Evolutionary conservation across 495 filamentous ascomycete genomes (phyloP).

Genomic region (Tuber microsphaerosporum): DNA sequence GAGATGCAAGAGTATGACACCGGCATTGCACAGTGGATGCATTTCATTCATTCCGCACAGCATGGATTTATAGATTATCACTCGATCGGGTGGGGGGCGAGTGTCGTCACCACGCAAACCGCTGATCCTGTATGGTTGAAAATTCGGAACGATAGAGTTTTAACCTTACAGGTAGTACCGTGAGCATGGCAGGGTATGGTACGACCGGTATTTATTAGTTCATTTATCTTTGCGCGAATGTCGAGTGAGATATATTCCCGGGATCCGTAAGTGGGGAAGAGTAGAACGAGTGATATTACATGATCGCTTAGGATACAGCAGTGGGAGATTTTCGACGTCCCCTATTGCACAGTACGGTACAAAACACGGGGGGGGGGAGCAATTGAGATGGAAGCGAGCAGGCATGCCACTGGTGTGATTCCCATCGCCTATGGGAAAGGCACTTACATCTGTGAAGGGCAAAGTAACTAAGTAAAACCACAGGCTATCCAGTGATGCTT

Average conservation of each 20-base stretch:
- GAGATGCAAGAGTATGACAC: background rate
- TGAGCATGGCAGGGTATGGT: too few relatives aligned
- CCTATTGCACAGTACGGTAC: background rate
- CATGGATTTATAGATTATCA: too few relatives aligned
- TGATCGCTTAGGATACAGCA: background rate
- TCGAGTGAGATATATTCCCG: background rate
- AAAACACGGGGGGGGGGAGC: background rate
- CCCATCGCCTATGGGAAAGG: background rate
- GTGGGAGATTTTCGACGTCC: background rate
- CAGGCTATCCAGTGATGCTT: background rate
- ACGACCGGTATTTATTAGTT: too few relatives aligned
- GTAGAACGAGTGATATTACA: background rate
- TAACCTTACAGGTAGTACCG: too few relatives aligned
- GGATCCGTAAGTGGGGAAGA: background rate
- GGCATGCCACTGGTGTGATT: background rate
- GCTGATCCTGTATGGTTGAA: too few relatives aligned
- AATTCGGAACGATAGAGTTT: too few relatives aligned
- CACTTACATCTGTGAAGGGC: background rate
- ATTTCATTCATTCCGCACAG: too few relatives aligned
- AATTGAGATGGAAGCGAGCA: background rate
- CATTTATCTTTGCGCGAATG: too few relatives aligned
- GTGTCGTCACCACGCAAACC: too few relatives aligned
- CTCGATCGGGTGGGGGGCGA: too few relatives aligned
- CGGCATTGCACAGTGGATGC: too few relatives aligned
- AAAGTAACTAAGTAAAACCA: background rate